These are phyloP conservation scores for Suillus brevipes DNA, from an alignment of 768 basidiomycete genomes.

Conservation along the genomic window DNA sequence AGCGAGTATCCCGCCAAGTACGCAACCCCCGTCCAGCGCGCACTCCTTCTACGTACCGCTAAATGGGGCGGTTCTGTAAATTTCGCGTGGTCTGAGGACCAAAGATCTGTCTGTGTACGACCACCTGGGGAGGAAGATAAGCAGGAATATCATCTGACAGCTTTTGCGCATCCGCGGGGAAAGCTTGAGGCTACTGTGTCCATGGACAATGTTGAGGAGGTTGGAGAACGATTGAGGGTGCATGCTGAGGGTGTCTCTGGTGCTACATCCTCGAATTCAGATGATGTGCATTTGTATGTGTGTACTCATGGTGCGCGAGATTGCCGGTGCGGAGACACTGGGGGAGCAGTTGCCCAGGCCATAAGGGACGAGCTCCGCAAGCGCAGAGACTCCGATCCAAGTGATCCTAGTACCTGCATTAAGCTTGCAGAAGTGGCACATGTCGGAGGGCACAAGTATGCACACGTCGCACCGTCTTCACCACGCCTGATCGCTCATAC, in stretches of 20 bases:
- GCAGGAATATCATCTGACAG: conserved; percentile 42
- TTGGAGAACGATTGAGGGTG: conserved; percentile 34
- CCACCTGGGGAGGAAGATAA: conserved; percentile 17
- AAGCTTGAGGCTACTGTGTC: conserved; percentile 49
- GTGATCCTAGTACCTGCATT: conserved; percentile 35
- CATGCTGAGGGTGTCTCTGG: conserved; percentile 30
- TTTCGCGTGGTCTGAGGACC: conserved; percentile 51
- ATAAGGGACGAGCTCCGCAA: conserved; percentile 52
- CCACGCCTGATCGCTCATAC: conserved; percentile 4
- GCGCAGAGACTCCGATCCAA: conserved; percentile 31
- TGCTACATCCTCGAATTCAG: neutral
- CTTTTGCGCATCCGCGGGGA: conserved; percentile 50
- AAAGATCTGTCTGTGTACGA: conserved; percentile 17
- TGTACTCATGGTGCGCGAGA: conserved; percentile 81
- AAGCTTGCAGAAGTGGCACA: conserved; percentile 69
- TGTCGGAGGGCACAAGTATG: conserved; percentile 83
- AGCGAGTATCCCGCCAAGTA: conserved; percentile 47
- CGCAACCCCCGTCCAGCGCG: conserved; percentile 50
- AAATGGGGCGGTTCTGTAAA: conserved; percentile 60
- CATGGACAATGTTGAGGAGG: conserved; percentile 49
- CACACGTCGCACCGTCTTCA: conserved; percentile 13
- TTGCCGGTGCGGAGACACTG: conserved; percentile 74
- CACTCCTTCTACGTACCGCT: conserved; percentile 43
- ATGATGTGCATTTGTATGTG: conserved; percentile 54
- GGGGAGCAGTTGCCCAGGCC: conserved; percentile 54